A percentile compares a stretch with the other conserved stretches of the same genome.
Evolutionary conservation across 1,284 basidiomycete species (phyloP).

Genomic region (Tylopilus sp.): DNA sequence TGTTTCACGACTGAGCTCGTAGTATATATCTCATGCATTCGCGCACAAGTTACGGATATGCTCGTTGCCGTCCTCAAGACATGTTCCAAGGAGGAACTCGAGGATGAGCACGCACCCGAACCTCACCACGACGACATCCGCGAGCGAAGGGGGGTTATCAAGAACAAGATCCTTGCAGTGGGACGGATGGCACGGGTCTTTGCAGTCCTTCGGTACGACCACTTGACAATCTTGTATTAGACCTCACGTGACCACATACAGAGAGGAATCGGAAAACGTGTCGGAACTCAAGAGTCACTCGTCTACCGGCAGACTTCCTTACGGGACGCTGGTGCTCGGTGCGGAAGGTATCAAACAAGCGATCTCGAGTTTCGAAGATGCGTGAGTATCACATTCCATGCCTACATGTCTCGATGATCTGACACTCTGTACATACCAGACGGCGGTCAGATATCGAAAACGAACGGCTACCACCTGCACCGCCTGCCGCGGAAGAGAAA

Average conservation of each 20-base stretch:
- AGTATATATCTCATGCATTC: not conserved
- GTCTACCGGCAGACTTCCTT: constrained; percentile 83
- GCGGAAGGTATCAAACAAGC: constrained; percentile 97
- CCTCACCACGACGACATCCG: constrained; percentile 60
- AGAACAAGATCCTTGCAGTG: constrained; percentile 98
- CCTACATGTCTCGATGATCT: not conserved
- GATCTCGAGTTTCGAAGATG: constrained; percentile 95
- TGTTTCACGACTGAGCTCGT: not conserved
- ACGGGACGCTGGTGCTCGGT: constrained; percentile 89
- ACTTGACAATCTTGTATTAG: not conserved
- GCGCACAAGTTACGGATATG: constrained; percentile 91
- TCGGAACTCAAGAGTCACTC: constrained; percentile 96
- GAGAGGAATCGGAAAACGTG: constrained; percentile 97
- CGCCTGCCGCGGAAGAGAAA: constrained; percentile 9
- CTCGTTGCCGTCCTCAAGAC: constrained; percentile 93
- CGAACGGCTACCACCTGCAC: constrained; percentile 94
- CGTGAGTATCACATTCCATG: constrained; percentile 66
- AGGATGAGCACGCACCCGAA: constrained; percentile 68
- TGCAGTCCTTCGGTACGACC: constrained; percentile 86
- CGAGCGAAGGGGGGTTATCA: constrained; percentile 89
- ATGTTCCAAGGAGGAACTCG: constrained; percentile 95
- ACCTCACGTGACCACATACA: constrained; percentile 42
- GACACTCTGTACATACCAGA: constrained; percentile 50
- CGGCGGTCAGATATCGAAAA: constrained; percentile 99
- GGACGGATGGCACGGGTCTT: constrained; percentile 97